Evolutionary conservation across 352 stramenopile genomes (phyloP).

Genomic region (Phytophthora nicotianae): DNA sequence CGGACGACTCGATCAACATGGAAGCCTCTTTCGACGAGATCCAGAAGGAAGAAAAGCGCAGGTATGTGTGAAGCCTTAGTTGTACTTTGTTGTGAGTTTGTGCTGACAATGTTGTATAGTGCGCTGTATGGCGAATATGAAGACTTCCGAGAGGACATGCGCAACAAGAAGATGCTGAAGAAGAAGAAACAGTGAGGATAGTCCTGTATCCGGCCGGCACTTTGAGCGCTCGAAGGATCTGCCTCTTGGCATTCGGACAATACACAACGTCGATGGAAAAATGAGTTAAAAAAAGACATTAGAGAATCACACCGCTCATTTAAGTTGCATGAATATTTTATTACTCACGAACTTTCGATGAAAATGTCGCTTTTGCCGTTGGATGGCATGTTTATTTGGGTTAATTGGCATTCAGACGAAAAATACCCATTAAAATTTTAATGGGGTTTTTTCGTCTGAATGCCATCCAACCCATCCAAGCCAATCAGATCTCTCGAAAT

Average conservation of each 20-base stretch:
- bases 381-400: too few species aligned
- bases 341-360: too few species aligned
- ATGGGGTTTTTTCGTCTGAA: too few species aligned
- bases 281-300: background rate
- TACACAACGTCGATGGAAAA: constrained; percentile 15
- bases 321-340: too few species aligned
- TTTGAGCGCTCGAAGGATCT: too few species aligned
- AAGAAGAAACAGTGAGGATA: constrained; percentile 70
- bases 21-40: constrained; percentile 86
- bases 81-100: background rate
- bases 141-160: constrained; percentile 82
- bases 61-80: constrained; percentile 31
- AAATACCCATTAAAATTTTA: too few species aligned
- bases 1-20: constrained; percentile 86
- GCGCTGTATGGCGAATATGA: constrained; percentile 82
- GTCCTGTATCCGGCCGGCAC: too few species aligned
- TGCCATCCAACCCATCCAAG: too few species aligned
- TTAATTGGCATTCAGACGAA: too few species aligned
- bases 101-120: constrained; percentile 36
- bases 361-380: too few species aligned
- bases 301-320: constrained; percentile 3
- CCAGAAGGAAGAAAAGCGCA: constrained; percentile 86
- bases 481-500: too few species aligned
- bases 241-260: constrained; percentile 9
- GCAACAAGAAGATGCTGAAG: constrained; percentile 84